These are phyloP conservation scores for Pseudocercospora crystallina DNA, from an alignment of 2,329 filamentous ascomycete genomes.

Conservation along the genomic window DNA sequence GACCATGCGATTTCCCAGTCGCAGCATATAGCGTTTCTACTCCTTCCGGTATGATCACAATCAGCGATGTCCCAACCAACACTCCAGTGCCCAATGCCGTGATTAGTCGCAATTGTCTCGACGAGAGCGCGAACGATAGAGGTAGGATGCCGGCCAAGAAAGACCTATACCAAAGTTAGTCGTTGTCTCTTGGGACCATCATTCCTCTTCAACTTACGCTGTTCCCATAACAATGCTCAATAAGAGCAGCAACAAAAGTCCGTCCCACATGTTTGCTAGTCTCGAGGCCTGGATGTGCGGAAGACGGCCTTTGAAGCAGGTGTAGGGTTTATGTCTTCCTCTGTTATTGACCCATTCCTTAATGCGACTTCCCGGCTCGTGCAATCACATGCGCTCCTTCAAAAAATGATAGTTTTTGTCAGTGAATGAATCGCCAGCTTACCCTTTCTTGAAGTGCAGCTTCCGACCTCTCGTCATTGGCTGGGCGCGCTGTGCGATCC, in stretches of 20 bases:
- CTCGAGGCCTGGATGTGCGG: neutral
- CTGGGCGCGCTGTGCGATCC: too few relatives aligned
- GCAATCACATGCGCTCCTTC: too few relatives aligned
- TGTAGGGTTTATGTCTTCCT: neutral
- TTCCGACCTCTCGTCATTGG: too few relatives aligned
- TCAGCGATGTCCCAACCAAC: conserved; percentile 88
- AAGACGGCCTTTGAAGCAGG: neutral
- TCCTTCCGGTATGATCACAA: conserved; percentile 96
- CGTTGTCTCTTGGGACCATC: neutral
- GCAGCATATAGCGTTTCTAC: conserved; percentile 81
- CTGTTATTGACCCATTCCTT: too few relatives aligned
- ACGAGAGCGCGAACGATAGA: conserved; percentile 81
- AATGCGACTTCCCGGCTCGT: too few relatives aligned
- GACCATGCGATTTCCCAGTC: conserved; percentile 23
- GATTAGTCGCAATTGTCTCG: conserved; percentile 82
- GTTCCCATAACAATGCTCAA: conserved; percentile 66
- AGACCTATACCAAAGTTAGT: conserved; percentile 60
- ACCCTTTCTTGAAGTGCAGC: neutral
- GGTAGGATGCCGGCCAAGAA: conserved; percentile 91
- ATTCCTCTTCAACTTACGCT: conserved; percentile 50
- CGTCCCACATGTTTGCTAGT: conserved; percentile 54
- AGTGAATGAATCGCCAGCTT: too few relatives aligned
- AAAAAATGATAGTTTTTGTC: too few relatives aligned
- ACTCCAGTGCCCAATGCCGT: conserved; percentile 92
- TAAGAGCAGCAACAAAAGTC: conserved; percentile 63